Conservation (phyloP, 371 early-diverging fungal genomes). For the Mucor circinelloides region DNA sequence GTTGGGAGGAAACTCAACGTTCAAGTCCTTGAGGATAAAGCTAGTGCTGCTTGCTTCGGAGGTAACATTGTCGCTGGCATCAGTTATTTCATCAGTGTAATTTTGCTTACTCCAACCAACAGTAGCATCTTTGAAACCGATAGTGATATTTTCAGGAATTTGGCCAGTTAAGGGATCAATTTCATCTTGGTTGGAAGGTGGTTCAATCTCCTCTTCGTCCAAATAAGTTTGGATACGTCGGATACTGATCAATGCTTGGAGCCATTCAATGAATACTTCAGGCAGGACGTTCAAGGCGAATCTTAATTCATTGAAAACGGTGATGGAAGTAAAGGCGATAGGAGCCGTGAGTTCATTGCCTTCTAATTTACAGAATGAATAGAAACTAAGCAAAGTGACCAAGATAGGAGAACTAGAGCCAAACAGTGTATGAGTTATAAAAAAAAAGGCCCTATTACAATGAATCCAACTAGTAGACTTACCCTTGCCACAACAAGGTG, state of each 20-base stretch:
- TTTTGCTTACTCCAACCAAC: conserved; percentile 47
- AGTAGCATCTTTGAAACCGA: conserved; percentile 53
- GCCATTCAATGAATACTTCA: conserved; percentile 38
- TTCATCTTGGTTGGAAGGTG: conserved; percentile 63
- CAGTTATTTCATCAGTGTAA: background rate
- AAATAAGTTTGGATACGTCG: conserved; percentile 75
- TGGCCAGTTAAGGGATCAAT: conserved; percentile 20
- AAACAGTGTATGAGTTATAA: conserved; percentile 82
- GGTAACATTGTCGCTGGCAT: background rate
- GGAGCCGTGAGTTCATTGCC: conserved; percentile 57
- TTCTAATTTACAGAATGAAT: conserved; percentile 50
- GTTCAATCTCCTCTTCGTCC: conserved; percentile 72
- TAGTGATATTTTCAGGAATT: background rate
- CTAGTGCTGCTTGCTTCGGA: conserved; percentile 4
- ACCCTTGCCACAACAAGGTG: conserved; percentile 39
- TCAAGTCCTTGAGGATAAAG: conserved; percentile 47
- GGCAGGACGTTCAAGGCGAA: conserved; percentile 59
- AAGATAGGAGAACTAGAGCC: conserved; percentile 43
- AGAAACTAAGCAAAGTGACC: conserved; percentile 86
- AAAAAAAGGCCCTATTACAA: no score
- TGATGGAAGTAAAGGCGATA: conserved; percentile 62
- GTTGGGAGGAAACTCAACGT: conserved; percentile 54
- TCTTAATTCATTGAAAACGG: conserved; percentile 55
- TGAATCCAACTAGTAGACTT: no score
- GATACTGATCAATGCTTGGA: conserved; percentile 39